Evolutionary conservation across 257 asterid species (phyloP).

Genomic region (Nicotiana sylvestris): DNA sequence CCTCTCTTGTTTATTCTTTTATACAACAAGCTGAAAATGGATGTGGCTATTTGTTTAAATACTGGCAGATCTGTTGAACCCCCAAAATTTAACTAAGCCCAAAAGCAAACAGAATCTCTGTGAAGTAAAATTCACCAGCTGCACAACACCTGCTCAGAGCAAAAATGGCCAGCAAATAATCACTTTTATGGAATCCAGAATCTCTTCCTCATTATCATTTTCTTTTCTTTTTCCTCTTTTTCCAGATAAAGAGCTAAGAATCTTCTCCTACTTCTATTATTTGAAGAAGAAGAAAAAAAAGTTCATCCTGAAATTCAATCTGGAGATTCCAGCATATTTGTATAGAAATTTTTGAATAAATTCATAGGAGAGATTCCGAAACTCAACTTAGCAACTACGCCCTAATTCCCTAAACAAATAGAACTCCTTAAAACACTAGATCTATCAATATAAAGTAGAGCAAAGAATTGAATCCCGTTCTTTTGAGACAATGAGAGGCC

Average conservation of each 20-base stretch:
- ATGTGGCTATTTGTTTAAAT: not conserved
- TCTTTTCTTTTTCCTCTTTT: too few species aligned
- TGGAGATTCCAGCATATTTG: not conserved
- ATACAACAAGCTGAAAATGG: not conserved
- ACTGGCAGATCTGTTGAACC: not conserved
- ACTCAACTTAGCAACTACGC: not conserved
- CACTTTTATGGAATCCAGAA: too few species aligned
- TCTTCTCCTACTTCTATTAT: not conserved
- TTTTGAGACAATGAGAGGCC: not conserved
- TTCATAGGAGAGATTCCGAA: not conserved
- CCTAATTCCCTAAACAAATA: not conserved
- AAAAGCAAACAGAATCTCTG: not conserved
- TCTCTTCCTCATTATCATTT: too few species aligned
- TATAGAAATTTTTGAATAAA: too few species aligned
- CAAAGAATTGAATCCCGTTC: not conserved
- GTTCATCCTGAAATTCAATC: not conserved
- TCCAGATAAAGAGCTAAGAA: too few species aligned
- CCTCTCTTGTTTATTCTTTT: not conserved
- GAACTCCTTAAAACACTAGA: conserved; percentile 6
- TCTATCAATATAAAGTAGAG: conserved; percentile 9
- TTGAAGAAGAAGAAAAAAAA: not conserved
- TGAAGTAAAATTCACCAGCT: not conserved
- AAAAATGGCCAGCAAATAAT: not conserved
- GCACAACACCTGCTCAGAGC: not conserved
- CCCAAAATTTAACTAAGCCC: not conserved